A percentile compares a stretch with the other conserved stretches of the same genome.
These are phyloP conservation scores for Camelina neglecta DNA, from an alignment of 345 rosid species.

Conservation along the genomic window DNA sequence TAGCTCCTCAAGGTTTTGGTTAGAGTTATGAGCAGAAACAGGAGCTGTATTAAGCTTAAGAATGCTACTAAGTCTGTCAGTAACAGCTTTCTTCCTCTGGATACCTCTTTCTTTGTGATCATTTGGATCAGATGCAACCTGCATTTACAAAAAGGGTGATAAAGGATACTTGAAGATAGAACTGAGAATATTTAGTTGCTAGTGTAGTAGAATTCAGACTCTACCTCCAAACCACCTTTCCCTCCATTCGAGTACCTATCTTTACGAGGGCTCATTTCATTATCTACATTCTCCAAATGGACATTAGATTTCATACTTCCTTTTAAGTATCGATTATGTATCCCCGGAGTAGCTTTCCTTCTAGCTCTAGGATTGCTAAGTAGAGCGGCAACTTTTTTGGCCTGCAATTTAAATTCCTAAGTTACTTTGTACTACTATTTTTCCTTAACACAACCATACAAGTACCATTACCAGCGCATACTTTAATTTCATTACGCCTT, in stretches of 20 bases:
- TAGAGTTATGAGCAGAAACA: conserved; percentile 41
- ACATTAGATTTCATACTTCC: conserved; percentile 15
- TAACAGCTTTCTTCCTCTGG: conserved; percentile 33
- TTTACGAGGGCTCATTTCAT: conserved; percentile 34
- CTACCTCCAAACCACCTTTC: conserved; percentile 38
- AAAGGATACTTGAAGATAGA: background rate
- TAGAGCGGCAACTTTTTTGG: conserved; percentile 25
- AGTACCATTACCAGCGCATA: conserved; percentile 10
- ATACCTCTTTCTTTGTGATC: conserved; percentile 45
- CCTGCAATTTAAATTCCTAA: conserved; percentile 25
- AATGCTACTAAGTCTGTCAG: conserved; percentile 24
- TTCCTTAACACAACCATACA: background rate
- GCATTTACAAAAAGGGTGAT: conserved; percentile 30
- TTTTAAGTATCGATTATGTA: conserved; percentile 13
- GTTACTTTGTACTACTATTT: conserved; percentile 10
- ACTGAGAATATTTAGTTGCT: background rate
- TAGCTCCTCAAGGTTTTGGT: conserved; percentile 48
- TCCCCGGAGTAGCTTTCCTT: conserved; percentile 17
- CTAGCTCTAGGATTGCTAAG: conserved; percentile 23
- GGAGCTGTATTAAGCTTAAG: background rate
- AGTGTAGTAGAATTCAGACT: conserved; percentile 18
- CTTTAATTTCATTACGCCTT: conserved; percentile 20
- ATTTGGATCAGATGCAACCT: conserved; percentile 24
- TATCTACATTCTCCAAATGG: conserved; percentile 7
- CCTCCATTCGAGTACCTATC: conserved; percentile 27